A percentile compares a stretch with the other conserved stretches of the same genome.
Evolutionary conservation across 2,329 filamentous ascomycete species (phyloP).

Genomic region (Microsporum ferrugineum): DNA sequence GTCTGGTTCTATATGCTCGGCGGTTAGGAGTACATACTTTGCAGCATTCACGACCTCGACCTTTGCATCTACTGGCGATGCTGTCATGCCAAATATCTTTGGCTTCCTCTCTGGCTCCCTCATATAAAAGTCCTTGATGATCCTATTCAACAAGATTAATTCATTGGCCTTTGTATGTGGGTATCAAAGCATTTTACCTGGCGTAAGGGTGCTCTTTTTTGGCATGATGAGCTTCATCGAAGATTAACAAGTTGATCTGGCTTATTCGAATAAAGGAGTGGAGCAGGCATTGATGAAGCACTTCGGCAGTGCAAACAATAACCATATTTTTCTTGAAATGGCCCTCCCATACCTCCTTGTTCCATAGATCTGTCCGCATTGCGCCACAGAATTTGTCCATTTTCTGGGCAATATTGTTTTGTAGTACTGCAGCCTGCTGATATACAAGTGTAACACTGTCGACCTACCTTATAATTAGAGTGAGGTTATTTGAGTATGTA

Average conservation of each 20-base stretch:
- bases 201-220: conserved; percentile 92
- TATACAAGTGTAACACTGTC: conserved; percentile 83
- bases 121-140: conserved; percentile 78
- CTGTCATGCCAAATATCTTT: conserved; percentile 89
- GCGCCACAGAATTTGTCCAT: conserved; percentile 64
- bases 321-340: conserved; percentile 59
- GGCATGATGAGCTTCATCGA: conserved; percentile 92
- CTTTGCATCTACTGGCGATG: conserved; percentile 81
- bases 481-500: neutral
- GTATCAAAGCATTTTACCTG: conserved; percentile 30
- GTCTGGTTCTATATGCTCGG: neutral
- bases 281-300: conserved; percentile 65
- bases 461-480: conserved; percentile 39
- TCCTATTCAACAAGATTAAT: conserved; percentile 32
- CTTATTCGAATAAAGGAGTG: conserved; percentile 69
- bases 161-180: neutral
- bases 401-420: conserved; percentile 65
- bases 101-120: conserved; percentile 46
- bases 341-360: conserved; percentile 47
- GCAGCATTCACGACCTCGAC: conserved; percentile 61
- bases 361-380: conserved; percentile 52
- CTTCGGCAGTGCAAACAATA: conserved; percentile 83
- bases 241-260: conserved; percentile 79
- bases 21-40: conserved; percentile 22
- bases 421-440: conserved; percentile 75